Evolutionary conservation across 768 basidiomycete species (phyloP), one percentile per base, ranked within the genome.

Genomic region (Termitomyces eurrhizus): DNA sequence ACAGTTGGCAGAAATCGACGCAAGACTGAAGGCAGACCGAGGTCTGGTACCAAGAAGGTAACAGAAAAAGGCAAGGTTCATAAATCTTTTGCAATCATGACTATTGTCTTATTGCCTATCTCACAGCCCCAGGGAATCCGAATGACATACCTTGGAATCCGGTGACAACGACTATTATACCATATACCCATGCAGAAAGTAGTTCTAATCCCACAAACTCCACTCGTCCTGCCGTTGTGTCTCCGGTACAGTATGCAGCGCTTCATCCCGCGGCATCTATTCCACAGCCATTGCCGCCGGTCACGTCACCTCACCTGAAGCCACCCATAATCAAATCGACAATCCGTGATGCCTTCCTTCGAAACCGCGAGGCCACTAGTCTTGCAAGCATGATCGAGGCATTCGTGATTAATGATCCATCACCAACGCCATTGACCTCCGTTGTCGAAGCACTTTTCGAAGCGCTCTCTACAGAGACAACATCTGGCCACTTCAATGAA

Each of bases 1-100:
- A 86, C 86, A 18, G 81, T 85, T 57, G 86, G 85, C 7, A 77
- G 86, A 36, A 83, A 80, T 7, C 75, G 84, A 57, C 75, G 84
- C 51, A 85, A 85, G 68, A 72, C 80, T 49, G 84, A 85, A 62
- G 83, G 84, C 7, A 75, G 80, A 32, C 78, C 82, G 1, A 75
- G 83, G 48, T 77, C 83, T 42, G 48, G 55, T 29, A 75, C 78
- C 49, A 85, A 82, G 69, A 82, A 80, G 64, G 68, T 74, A 9
- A 72, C 79, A 39, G 83, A 85, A 68, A 85, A 81, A 73, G 77
- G 82, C 80, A 57, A 39, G 67, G 5, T 48, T 63, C 18, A 6
- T 44, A 21, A n/a, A 33, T 56, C 21, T 26, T 62, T 37, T 48
- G 18, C 21, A 36, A 56, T 54, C 29, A 57, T 61, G 42, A 26